Evolutionary conservation across 2,329 filamentous ascomycete species (phyloP).

Genomic region (Talaromyces piceae): DNA sequence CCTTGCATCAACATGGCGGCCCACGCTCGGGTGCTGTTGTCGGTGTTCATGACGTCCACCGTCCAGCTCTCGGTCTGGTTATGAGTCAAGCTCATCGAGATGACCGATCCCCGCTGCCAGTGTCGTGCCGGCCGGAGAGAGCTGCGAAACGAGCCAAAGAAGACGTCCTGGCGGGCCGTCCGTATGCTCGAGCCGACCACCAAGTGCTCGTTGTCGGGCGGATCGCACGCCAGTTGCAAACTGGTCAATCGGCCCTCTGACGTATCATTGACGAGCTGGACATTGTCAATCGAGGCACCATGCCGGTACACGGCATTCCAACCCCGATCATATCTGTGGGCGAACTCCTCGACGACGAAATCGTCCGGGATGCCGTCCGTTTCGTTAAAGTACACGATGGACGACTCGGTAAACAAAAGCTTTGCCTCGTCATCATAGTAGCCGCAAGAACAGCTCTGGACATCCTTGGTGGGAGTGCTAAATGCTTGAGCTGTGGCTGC

Average conservation of each 20-base stretch:
- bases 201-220: conserved; percentile 26
- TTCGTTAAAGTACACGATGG: conserved; percentile 47
- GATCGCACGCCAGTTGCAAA: conserved; percentile 7
- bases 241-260: conserved; percentile 26
- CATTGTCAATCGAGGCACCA: conserved; percentile 9
- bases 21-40: conserved; percentile 31
- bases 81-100: conserved; percentile 41
- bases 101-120: conserved; percentile 33
- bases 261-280: conserved; percentile 23
- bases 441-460: conserved; percentile 37
- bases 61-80: conserved; percentile 39
- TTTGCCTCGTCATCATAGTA: conserved; percentile 35
- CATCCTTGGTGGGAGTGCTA: conserved; percentile 2
- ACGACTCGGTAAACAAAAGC: conserved; percentile 39
- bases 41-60: conserved; percentile 40
- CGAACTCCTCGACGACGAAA: conserved; percentile 35
- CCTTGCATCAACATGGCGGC: conserved; percentile 32
- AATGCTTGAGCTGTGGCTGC: not conserved
- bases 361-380: conserved; percentile 28
- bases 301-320: conserved; percentile 31
- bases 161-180: conserved; percentile 39
- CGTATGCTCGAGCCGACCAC: conserved; percentile 39
- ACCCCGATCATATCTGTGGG: conserved; percentile 39
- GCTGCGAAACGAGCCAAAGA: conserved; percentile 41
- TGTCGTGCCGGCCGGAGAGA: conserved; percentile 35